Percentiles rank a stretch among this genome's conserved stretches.
phyloP scores from a whole-genome alignment of 257 asterid species.

The Thymus mandschuricus region DNA sequence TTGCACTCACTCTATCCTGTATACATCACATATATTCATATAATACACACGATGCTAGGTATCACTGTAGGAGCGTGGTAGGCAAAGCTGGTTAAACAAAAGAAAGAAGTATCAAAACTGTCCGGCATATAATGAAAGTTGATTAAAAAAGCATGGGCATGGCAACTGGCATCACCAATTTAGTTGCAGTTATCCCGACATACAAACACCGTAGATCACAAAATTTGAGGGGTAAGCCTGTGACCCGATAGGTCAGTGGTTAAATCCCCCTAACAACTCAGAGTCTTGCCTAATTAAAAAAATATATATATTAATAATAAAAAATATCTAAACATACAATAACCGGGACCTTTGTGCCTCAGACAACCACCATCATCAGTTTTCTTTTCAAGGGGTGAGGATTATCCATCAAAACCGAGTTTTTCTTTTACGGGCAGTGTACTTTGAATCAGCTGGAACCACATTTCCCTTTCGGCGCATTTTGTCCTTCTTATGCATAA shows the following conservation, averaged over 20 bases:
- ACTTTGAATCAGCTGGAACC: slow-evolving; percentile 78
- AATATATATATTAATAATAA: not conserved
- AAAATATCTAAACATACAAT: not conserved
- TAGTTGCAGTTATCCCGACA: not conserved
- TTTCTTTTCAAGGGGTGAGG: not conserved
- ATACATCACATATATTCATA: no score
- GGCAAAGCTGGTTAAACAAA: not conserved
- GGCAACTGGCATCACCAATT: not conserved
- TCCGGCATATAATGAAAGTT: not conserved
- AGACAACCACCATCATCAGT: not conserved
- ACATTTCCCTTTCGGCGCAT: slow-evolving; percentile 74
- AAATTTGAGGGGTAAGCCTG: no score
- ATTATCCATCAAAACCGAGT: slow-evolving; percentile 44
- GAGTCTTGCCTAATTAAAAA: no score
- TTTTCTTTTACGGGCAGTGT: slow-evolving; percentile 91
- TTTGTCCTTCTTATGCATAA: slow-evolving; percentile 73
- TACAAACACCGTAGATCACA: not conserved
- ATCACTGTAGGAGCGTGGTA: not conserved
- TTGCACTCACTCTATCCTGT: no score
- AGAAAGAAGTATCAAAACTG: not conserved
- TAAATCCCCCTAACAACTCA: not conserved
- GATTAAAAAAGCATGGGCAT: not conserved
- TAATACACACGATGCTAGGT: not conserved
- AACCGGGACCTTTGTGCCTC: not conserved
- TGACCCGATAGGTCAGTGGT: no score